Base-by-base conservation (phyloP, 2,329 filamentous ascomycete genomes). In the Aspergillus texensis region DNA sequence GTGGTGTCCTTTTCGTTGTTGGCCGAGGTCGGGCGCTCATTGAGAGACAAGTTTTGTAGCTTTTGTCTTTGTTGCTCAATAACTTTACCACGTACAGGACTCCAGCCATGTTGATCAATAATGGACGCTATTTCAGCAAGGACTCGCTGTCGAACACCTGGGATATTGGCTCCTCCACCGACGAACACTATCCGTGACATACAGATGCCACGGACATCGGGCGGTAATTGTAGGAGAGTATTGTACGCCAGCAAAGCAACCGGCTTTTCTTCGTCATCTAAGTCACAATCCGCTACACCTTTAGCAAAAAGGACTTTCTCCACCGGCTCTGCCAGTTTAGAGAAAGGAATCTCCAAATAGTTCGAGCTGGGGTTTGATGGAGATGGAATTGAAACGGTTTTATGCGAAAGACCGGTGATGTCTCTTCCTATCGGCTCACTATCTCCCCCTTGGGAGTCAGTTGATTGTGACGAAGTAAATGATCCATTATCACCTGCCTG, bases 131-230 rank as follows among this genome's bases (percentile, higher is more conserved):
- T 79, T 70, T 98, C 94, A 62, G 90, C 86, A 36, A 97, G 79
- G 43, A 97, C 84, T 30, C 94, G 88, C 28, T 85, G 83, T 68
- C 92, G 93, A 30, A 99, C 80, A 1, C 95, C 95, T 0, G 94
- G 85, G 10, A 97, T 88, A 30, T 86, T 86, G 6, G 93, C 88
- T 55, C 91, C 91, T 2, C 93, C 93, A 36, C 95, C 95, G 0
- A 90, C 90, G 72, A 99, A 91, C 19, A 97, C 83, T 53, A 98
- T 91, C 45, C 94, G 91, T 1, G 93, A 89, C 88, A 97, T 95
- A 77, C 94, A 97, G 5, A 90, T 80, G 1, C 91, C 89, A 28
- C 95, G 88, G 4, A 94, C 88, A 76, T 99, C 95, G 4, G 94
- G 80, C 0, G 93, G 91, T 1, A 97, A 82, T 9, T 87, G 84